Base-by-base conservation (phyloP, 345 rosid species). In the Arabis hirsuta region DNA sequence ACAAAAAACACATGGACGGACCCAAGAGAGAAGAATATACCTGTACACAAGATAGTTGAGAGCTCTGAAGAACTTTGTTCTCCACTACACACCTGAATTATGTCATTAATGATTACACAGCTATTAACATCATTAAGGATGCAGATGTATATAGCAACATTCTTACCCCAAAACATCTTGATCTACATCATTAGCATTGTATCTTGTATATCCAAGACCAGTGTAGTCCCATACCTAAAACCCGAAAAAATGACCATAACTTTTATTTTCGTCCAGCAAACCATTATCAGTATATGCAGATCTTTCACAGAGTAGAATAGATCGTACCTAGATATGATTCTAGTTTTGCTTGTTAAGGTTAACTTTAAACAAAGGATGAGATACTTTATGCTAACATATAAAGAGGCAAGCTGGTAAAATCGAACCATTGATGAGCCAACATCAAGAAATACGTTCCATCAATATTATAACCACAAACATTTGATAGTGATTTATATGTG, bases 221-320 rank as follows among this genome's bases (percentile, higher is more conserved):
- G 98, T 89, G 82, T 91, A 87, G 79, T 94, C 98, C 98, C 98
- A 91, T 36, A 91, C 97, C 98, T 91, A 74, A 52, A 77, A 42
- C 61, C 81, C 29, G 20, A 38, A 19, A 46, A 12, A 41, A 42
- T 59, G 41, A 61, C 36, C 50, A 55, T 27, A 19, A 41, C 14
- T 51, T 51, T 51, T 39, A 43, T 68, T 36, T 44, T 16, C 0
- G n/a, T 60, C 38, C 16, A 14, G 62, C 27, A 61, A 16, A 67
- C 27, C 52, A 62, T 0, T 20, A 44, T 51, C 7, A n/a, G 32
- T 4, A 34, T 19, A 56, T 19, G 60, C 55, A 47, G 48, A 47
- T 57, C 32, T 9, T 24, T 26, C 36, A 36, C 31, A 43, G 20
- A 24, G 44, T 44, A 32, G 19, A 24, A 34, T 43, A 31, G 3